These are phyloP conservation scores for Phialophora expanda DNA, from an alignment of 2,329 filamentous ascomycete species.

Conservation along the genomic window DNA sequence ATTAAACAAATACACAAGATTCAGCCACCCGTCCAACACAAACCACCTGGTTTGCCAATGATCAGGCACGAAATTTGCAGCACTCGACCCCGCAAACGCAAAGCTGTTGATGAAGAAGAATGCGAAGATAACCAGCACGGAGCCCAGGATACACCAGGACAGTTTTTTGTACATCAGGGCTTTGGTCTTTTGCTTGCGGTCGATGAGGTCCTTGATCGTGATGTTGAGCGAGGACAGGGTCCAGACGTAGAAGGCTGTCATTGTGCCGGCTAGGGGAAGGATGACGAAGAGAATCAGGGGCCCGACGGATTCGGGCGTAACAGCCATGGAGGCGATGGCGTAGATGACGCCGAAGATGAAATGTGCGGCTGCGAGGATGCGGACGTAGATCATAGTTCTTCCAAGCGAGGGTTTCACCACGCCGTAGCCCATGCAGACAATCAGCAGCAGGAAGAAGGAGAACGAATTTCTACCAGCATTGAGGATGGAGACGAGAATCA, in stretches of 20 bases:
- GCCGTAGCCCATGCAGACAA: constrained; percentile 99
- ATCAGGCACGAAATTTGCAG: constrained; percentile 89
- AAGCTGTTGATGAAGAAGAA: constrained; percentile 99
- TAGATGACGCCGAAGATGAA: constrained; percentile 91
- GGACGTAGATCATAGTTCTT: constrained; percentile 91
- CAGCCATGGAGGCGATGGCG: constrained; percentile 82
- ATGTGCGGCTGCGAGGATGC: constrained; percentile 86
- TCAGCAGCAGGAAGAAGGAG: constrained; percentile 95
- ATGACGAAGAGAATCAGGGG: constrained; percentile 92
- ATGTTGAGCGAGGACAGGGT: constrained; percentile 92
- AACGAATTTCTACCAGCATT: constrained; percentile 96
- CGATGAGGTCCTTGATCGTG: constrained; percentile 94
- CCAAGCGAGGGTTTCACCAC: constrained; percentile 94
- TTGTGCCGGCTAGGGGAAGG: constrained; percentile 83
- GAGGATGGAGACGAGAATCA: constrained; percentile 88
- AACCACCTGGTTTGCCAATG: constrained; percentile 99
- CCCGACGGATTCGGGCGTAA: constrained; percentile 87
- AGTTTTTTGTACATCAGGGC: constrained; percentile 96
- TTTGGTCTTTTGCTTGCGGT: constrained; percentile 92
- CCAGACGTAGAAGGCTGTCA: constrained; percentile 99
- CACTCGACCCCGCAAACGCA: constrained; percentile 82
- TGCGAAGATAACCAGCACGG: constrained; percentile 92
- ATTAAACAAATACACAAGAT: constrained; percentile 92
- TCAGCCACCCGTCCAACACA: constrained; percentile 94
- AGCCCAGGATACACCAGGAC: constrained; percentile 95